Base-by-base conservation (phyloP, 306 rosid species). In the Citrullus amarus region DNA sequence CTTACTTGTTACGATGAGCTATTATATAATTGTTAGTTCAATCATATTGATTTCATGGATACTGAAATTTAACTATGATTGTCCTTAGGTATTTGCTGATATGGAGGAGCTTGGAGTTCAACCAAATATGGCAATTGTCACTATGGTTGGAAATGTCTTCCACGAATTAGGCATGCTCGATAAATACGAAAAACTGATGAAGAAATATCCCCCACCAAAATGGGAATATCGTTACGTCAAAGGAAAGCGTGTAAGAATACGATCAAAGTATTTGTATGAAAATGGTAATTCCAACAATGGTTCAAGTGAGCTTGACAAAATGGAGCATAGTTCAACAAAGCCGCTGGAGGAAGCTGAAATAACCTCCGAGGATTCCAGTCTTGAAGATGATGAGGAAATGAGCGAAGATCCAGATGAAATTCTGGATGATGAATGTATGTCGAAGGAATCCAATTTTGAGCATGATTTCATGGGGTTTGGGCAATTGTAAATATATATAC, bases 91-190 rank as follows among this genome's bases (percentile, higher is more conserved):
- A 85, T 95, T 95, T 88, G 99, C 93, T 36, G 97, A 95, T 89
- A 91, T 95, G 97, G 99, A 95, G 82, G 97, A 95, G 86, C 99
- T 95, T 56, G 86, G 89, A 59, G 71, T 92, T 74, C 89, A 81
- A 81, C 99, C 97, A 69, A 84, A 80, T 81, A 69, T 65, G 78
- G 53, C 88, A 28, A 85, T 79, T 72, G 96, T 92, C 53, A 44
- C 87, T 11, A 88, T 82, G 90, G 80, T 90, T 70, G 99, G 98
- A 60, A 83, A 90, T 48, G 91, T 84, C 84, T 92, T 96, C 88
- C 83, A 85, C 82, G 87, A 92, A 85, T 85, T 90, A 75, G 97
- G 90, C 44, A 89, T 95, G 99, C 18, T 83, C 73, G 99, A 91
- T 76, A 91, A 92, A 75, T 88, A 88, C 61, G 57, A 84, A 9